Base-by-base conservation (phyloP, 163 green algal genomes). In the Volvox carteri region DNA sequence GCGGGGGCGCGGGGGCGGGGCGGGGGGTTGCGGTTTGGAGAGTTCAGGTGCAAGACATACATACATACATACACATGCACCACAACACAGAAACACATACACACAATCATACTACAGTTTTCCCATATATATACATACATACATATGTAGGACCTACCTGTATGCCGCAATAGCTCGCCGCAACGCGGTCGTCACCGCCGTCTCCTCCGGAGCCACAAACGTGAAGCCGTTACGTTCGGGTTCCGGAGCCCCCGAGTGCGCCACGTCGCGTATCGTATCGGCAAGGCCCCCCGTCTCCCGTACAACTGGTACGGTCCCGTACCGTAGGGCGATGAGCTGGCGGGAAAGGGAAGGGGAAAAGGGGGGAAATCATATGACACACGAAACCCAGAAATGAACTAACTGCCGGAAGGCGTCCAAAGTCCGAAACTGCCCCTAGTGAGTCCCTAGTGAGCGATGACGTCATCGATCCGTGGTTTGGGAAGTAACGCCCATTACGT, bases 291-390 rank as follows among this genome's bases (percentile, higher is more conserved):
- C 97, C 0, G 97, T 99, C 56, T 92, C 89, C 18, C 96, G 88
- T 56, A 99, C 97, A 33, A 98, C 90, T 0, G 97, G 97, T 0
- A 99, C 88, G 46, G 94, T 93, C 41, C 97, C 98, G 88, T 99
- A 99, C 30, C 95, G 95, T 97, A 99, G 99, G 28, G 96, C 97
- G 54, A 99, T 98, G 92, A 99, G 95, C 93, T 96, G 79, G 54
- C 54, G 23, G 12, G 56, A 23, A 35, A 23, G 65, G 65, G 44
- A 8, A 75, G 35, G 18, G 12, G 30, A 41, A 2, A 30, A 1
- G 30, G n/a, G n/a, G n/a, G n/a, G n/a, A n/a, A n/a, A n/a, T n/a
- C n/a, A n/a, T n/a, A n/a, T n/a, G n/a, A n/a, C 30, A 39, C 16
- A 52, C 25, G 25, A 48, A 79, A 7, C 25, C 1, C 9, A 79